Percentiles rank a stretch among this genome's conserved stretches.
Evolutionary conservation across 2,329 filamentous ascomycete species (phyloP).

Genomic region (Volutella citrinella): DNA sequence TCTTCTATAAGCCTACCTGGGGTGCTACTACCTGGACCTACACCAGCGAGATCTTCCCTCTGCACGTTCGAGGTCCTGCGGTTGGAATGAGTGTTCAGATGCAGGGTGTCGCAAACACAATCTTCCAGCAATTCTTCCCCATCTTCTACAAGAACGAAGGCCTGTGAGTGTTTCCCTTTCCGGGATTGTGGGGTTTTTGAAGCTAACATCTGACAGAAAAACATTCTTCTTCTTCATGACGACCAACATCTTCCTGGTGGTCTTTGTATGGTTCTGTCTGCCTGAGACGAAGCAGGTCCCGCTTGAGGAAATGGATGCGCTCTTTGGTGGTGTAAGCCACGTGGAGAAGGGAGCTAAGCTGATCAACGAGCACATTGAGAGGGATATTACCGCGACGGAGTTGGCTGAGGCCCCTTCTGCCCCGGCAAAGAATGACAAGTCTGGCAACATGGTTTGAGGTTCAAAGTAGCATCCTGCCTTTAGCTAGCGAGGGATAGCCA

Average conservation of each 20-base stretch:
- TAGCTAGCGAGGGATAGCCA: no score
- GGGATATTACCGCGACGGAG: no score
- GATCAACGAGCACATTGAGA: no score
- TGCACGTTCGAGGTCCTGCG: constrained; percentile 68
- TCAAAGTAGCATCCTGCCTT: no score
- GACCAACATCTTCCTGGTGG: constrained; percentile 38
- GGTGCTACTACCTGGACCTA: constrained; percentile 68
- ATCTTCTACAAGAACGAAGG: constrained; percentile 55
- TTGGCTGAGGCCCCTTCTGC: no score
- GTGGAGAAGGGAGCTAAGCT: constrained; percentile 20
- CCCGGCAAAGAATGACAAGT: no score
- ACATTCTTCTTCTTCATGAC: constrained; percentile 21
- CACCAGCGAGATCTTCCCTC: constrained; percentile 52
- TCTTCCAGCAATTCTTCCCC: constrained; percentile 67
- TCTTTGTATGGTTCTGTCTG: constrained; percentile 45
- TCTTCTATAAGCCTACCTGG: constrained; percentile 68
- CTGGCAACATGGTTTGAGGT: no score
- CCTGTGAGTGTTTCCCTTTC: constrained; percentile 28
- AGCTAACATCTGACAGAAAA: not conserved
- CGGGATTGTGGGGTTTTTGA: not conserved
- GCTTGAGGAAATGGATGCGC: constrained; percentile 58
- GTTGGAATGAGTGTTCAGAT: constrained; percentile 44
- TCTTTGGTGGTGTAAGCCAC: constrained; percentile 41
- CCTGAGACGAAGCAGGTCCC: constrained; percentile 52
- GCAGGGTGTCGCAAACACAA: constrained; percentile 60